Conservation (phyloP, 139 green algal genomes). For the Mesotaenium endlicherianum region DNA sequence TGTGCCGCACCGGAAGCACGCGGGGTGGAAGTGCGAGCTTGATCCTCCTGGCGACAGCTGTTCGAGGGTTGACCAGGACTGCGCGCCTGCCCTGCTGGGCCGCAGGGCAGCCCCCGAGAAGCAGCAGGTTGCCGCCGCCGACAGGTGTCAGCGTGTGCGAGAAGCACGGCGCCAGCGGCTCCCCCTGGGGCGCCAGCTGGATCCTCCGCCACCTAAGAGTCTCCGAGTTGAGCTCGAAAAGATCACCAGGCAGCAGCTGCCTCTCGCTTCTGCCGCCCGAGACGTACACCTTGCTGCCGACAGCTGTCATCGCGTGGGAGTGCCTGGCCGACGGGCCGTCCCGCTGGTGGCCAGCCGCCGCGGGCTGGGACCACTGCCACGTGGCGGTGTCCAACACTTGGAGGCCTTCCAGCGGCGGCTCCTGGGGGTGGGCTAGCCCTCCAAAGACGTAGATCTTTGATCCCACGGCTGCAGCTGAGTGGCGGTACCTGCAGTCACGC, state of each 20-base stretch:
- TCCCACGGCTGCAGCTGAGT: conserved; percentile 12
- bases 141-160: conserved; percentile 17
- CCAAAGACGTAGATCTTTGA: conserved; percentile 17
- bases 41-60: not conserved
- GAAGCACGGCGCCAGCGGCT: not conserved
- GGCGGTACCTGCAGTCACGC: conserved; percentile 25
- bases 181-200: not conserved
- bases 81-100: not conserved
- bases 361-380: not conserved
- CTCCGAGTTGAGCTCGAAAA: conserved; percentile 4
- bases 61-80: conserved; percentile 21
- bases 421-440: not conserved
- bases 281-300: conserved; percentile 1
- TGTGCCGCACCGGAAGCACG: conserved; percentile 22
- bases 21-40: not conserved
- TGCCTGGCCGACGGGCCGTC: conserved; percentile 6
- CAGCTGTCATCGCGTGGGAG: conserved; percentile 6
- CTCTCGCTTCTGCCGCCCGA: not conserved
- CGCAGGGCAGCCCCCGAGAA: conserved; percentile 29
- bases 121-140: not conserved
- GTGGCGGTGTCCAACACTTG: conserved; percentile 12
- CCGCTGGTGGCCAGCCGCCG: not conserved
- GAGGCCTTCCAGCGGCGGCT: not conserved
- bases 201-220: conserved; percentile 8
- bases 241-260: not conserved